Percentiles rank a stretch among this genome's conserved stretches.
Conservation (phyloP, 495 filamentous ascomycete genomes). For the Hyaloscypha bicolor region DNA sequence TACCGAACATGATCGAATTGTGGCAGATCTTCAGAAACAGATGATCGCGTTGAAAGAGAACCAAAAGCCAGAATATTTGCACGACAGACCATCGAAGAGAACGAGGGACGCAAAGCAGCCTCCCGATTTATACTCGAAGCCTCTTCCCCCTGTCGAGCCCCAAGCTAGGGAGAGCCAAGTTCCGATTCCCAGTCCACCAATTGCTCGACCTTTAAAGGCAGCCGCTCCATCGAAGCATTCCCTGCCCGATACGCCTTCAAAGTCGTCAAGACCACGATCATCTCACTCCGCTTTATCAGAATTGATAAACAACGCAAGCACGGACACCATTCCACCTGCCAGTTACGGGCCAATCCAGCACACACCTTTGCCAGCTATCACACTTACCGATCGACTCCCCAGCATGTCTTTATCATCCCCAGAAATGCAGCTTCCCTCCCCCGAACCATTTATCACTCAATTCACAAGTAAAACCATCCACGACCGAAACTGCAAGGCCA, state of each 20-base stretch:
- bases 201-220: constrained; percentile 21
- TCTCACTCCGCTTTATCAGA: constrained; percentile 27
- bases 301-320: constrained; percentile 26
- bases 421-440: constrained; percentile 22
- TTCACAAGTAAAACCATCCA: constrained; percentile 11
- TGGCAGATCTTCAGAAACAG: constrained; percentile 12
- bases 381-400: constrained; percentile 21
- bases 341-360: constrained; percentile 20
- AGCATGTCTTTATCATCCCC: constrained; percentile 13
- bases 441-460: constrained; percentile 20
- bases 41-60: constrained; percentile 21
- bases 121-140: neutral
- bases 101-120: neutral
- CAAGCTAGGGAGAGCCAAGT: constrained; percentile 19
- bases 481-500: constrained; percentile 20
- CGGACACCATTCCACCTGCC: constrained; percentile 12
- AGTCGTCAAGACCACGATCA: constrained; percentile 1
- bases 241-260: constrained; percentile 13
- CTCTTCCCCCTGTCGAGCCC: neutral
- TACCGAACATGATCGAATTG: constrained; percentile 20
- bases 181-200: constrained; percentile 20
- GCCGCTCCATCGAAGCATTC: constrained; percentile 9
- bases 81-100: neutral
- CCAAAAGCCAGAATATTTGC: neutral
- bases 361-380: constrained; percentile 11